Evolutionary conservation across 2,329 filamentous ascomycete species (phyloP), one percentile per base, ranked within the genome.

Genomic region (Cladophialophora yegresii): DNA sequence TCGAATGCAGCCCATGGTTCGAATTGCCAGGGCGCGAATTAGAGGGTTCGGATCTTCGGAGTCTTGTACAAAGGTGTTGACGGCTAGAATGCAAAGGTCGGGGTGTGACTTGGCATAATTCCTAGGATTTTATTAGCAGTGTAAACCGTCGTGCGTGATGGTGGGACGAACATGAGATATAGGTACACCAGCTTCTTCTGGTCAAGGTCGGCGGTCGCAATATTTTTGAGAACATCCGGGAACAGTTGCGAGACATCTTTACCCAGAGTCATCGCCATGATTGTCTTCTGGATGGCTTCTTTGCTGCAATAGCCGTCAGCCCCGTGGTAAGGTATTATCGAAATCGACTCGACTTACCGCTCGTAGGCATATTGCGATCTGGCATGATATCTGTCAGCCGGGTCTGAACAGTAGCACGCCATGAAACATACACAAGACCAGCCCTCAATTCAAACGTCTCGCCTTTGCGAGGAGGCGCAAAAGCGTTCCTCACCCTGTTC

Each of bases 111-210:
- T 99, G 73, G 95, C 95, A 79, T 99, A 99, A 79, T 99, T 99
- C 92, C 92, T 96, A 32, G 69, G 28, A 22, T 16, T 28, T 10
- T 13, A 33, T 70, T 45, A 71, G 60, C 49, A 59, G 30, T 23
- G 26, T 23, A 16, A 12, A 20, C 28, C 12, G 20, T 20, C 26
- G 22, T n/a, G 36, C n/a, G 40, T 26, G n/a, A 20, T 13, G 23
- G 33, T 8, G 10, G 43, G 49, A 77, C 87, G 72, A 79, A 96
- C 95, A 99, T 99, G 66, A 99, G 83, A 76, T 99, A 99, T 54
- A 99, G 84, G 75, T 99, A 99, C 20, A 99, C 95, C 71, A 99
- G 89, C 83, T 99, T 99, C 86, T 99, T 99, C 83, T 99, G 95
- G 77, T 99, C 95, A 68, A 99, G 81, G 75, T 99, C 95, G 53